phyloP scores from a whole-genome alignment of 2,329 filamentous ascomycete species.

The Diaporthe sp. region DNA sequence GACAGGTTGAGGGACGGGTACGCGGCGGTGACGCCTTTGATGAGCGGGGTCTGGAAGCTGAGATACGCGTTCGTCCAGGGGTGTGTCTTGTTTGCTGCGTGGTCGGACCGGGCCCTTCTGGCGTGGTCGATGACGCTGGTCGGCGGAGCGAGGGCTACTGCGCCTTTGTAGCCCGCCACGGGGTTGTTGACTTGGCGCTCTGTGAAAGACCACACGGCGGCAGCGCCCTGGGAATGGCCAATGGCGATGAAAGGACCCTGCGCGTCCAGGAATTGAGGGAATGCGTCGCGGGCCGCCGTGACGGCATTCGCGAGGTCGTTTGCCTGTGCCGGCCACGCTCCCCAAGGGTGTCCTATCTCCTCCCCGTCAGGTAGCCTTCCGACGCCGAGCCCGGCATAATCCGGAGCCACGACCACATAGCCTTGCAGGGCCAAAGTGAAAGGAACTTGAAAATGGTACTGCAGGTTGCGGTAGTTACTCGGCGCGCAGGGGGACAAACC shows the following conservation, averaged over 20 bases:
- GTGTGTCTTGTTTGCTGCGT: neutral
- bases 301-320: conserved; percentile 14
- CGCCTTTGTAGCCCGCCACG: conserved; percentile 54
- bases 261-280: neutral
- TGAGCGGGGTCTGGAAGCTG: conserved; percentile 4
- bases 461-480: conserved; percentile 56
- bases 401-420: conserved; percentile 59
- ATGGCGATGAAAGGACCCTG: conserved; percentile 47
- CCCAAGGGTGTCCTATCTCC: neutral
- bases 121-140: neutral
- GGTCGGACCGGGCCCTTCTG: neutral
- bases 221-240: conserved; percentile 55
- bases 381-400: conserved; percentile 62
- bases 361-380: conserved; percentile 35
- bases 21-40: conserved; percentile 18
- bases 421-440: conserved; percentile 57
- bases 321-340: conserved; percentile 14
- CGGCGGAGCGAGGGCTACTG: conserved; percentile 44
- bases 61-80: neutral
- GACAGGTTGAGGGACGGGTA: conserved; percentile 8
- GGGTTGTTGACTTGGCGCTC: conserved; percentile 50
- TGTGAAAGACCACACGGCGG: conserved; percentile 57
- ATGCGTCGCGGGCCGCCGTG: neutral
- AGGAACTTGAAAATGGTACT: conserved; percentile 56
- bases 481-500: conserved; percentile 56